phyloP scores from a whole-genome alignment of 192 early-diverging fungal genomes.

The Umbelopsis vinacea region DNA sequence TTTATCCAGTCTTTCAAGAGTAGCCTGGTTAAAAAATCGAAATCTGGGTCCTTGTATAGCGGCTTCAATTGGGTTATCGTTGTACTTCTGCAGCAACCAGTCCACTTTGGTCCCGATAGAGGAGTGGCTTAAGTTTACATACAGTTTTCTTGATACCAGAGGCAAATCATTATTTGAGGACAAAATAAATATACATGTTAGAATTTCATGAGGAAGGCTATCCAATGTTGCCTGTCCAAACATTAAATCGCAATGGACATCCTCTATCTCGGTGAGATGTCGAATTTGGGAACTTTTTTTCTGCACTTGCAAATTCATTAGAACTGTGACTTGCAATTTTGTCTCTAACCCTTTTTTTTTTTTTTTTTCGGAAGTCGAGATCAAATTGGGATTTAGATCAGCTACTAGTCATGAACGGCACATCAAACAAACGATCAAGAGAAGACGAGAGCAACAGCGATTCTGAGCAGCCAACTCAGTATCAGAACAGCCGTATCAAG shows the following conservation, averaged over 20 bases:
- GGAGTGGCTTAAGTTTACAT: constrained; percentile 17
- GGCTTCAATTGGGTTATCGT: neutral
- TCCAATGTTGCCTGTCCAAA: constrained; percentile 16
- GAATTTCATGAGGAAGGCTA: constrained; percentile 38
- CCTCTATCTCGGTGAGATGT: neutral
- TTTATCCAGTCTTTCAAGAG: constrained; percentile 24
- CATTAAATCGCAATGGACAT: neutral
- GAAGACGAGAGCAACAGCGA: constrained; percentile 17
- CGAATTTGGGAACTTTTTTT: neutral
- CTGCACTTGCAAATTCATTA: neutral
- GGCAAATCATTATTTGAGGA: constrained; percentile 34
- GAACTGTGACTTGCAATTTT: constrained; percentile 14
- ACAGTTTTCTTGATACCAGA: constrained; percentile 20
- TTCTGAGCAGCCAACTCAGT: neutral
- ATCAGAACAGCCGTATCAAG: constrained; percentile 34
- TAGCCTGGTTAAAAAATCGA: constrained; percentile 30
- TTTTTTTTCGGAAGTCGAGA: constrained; percentile 23
- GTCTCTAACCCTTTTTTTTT: constrained; percentile 22
- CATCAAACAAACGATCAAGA: constrained; percentile 18
- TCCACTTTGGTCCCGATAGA: constrained; percentile 26
- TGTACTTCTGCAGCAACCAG: constrained; percentile 26
- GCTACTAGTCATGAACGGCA: neutral
- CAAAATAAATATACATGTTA: constrained; percentile 35
- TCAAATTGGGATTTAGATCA: neutral
- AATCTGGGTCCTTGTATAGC: constrained; percentile 27